A percentile compares a stretch with the other conserved stretches of the same genome.
Conservation (phyloP, 2,329 filamentous ascomycete species). For the Mollisiaceae sp. region DNA sequence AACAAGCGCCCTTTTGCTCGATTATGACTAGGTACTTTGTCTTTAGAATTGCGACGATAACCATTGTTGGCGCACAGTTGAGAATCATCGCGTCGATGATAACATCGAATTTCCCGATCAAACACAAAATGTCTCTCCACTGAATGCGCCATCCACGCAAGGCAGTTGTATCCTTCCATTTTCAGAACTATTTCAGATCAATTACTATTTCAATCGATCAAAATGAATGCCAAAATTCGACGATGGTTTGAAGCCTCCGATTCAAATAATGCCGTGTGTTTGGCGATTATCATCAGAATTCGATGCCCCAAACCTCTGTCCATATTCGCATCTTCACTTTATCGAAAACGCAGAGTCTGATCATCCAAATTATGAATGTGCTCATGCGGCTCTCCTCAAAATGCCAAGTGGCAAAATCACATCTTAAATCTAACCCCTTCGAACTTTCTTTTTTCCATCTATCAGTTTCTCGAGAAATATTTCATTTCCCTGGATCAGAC, state of each 20-base stretch:
- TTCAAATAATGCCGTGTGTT: background rate
- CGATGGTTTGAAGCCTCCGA: background rate
- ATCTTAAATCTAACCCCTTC: background rate
- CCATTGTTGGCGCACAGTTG: background rate
- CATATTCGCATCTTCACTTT: background rate
- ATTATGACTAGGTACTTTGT: no score
- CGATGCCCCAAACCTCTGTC: background rate
- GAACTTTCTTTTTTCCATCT: constrained; percentile 2
- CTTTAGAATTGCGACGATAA: no score
- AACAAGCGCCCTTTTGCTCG: background rate
- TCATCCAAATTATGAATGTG: no score
- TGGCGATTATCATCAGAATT: background rate
- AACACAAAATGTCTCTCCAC: constrained; percentile 4
- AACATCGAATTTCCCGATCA: constrained; percentile 1
- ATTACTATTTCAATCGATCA: background rate
- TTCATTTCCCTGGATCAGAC: background rate
- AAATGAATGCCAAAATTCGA: background rate
- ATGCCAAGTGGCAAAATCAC: background rate
- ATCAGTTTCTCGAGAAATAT: background rate
- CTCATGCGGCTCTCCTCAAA: background rate
- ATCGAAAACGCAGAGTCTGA: no score
- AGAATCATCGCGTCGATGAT: background rate
- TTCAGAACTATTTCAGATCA: background rate
- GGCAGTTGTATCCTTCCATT: constrained; percentile 2
- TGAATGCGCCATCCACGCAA: constrained; percentile 3